Conservation (phyloP, 345 rosid species). For the Citrus inodora region DNA sequence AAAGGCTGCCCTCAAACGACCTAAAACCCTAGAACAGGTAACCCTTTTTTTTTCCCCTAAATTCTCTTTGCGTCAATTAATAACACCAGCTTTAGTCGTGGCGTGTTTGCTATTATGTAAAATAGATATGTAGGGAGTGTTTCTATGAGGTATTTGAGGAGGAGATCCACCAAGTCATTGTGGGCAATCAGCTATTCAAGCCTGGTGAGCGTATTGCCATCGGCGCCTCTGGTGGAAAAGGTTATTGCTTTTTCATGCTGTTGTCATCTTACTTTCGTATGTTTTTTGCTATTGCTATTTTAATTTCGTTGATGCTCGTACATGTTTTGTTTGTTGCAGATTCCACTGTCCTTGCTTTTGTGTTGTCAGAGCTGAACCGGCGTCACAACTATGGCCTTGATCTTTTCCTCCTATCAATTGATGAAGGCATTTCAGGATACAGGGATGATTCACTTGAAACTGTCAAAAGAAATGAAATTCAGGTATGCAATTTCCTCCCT, state of each 20-base stretch:
- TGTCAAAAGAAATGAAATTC: conserved; percentile 86
- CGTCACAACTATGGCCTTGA: conserved; percentile 69
- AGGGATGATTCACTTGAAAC: conserved; percentile 93
- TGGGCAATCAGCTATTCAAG: conserved; percentile 61
- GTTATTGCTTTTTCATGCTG: conserved; percentile 24
- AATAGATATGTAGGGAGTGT: conserved; percentile 85
- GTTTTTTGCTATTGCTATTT: neutral
- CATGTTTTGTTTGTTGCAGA: conserved; percentile 43
- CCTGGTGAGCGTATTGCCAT: conserved; percentile 81
- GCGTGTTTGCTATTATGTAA: neutral
- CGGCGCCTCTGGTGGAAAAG: conserved; percentile 97
- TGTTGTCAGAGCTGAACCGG: conserved; percentile 73
- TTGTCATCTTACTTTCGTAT: neutral
- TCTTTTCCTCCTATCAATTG: conserved; percentile 83
- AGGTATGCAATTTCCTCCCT: conserved; percentile 32
- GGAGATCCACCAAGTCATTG: conserved; percentile 77
- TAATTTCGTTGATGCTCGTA: neutral
- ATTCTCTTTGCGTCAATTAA: neutral
- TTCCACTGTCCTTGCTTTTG: conserved; percentile 82
- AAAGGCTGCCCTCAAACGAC: conserved; percentile 76
- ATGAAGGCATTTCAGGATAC: conserved; percentile 93
- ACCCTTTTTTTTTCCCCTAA: neutral
- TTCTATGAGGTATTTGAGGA: conserved; percentile 80
- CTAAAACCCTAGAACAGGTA: conserved; percentile 91
- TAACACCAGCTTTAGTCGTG: neutral